Conservation (phyloP, 192 early-diverging fungal genomes). For the Piromyces finnis region DNA sequence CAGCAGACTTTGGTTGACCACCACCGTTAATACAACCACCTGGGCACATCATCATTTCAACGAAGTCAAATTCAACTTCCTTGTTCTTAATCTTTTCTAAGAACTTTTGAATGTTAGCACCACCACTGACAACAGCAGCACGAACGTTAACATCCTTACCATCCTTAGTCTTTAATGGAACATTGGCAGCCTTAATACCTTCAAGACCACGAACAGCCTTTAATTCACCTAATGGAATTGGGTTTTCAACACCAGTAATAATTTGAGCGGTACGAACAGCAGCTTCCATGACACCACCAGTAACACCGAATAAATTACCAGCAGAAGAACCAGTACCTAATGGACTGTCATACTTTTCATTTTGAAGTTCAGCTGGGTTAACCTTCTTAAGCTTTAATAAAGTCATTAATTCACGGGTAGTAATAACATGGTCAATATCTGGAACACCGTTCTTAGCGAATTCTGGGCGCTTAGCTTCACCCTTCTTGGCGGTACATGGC, state of each 20-base stretch:
- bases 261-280: neutral
- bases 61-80: neutral
- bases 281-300: slow-evolving; percentile 2
- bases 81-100: neutral
- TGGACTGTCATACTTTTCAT: neutral
- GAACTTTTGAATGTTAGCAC: neutral
- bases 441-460: neutral
- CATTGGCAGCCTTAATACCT: slow-evolving; percentile 1
- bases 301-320: slow-evolving; percentile 1
- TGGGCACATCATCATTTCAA: slow-evolving; percentile 1
- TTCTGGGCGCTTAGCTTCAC: neutral
- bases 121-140: neutral
- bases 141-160: neutral
- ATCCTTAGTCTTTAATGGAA: neutral
- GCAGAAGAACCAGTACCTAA: neutral
- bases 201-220: neutral
- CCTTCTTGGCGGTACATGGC: slow-evolving; percentile 3
- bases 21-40: slow-evolving; percentile 1
- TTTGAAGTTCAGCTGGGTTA: neutral
- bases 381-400: neutral
- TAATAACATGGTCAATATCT: neutral
- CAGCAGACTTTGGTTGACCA: neutral
- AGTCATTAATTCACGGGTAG: neutral
- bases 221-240: neutral
- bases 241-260: neutral